Evolutionary conservation across 257 asterid genomes (phyloP).

Genomic region (Cinchona pubescens): DNA sequence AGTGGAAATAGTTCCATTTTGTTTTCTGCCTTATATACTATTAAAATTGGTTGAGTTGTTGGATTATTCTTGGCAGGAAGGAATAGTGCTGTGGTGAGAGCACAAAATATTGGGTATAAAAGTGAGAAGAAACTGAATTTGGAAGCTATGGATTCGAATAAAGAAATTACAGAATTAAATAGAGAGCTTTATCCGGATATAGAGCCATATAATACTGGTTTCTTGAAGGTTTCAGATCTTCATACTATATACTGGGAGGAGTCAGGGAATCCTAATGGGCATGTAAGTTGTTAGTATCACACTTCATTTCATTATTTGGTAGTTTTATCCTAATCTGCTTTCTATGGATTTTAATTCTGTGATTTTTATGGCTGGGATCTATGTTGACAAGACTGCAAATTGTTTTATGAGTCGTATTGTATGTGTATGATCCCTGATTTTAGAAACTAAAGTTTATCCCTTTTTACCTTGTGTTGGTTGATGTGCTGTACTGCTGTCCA

Average conservation of each 20-base stretch:
- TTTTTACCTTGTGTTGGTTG: not conserved
- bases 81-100: conserved; percentile 23
- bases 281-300: conserved; percentile 50
- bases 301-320: not conserved
- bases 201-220: conserved; percentile 74
- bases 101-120: conserved; percentile 27
- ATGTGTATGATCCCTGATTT: not conserved
- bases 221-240: conserved; percentile 82
- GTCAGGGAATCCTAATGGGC: conserved; percentile 93
- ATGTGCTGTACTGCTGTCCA: not conserved
- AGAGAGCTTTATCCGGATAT: conserved; percentile 64
- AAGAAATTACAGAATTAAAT: conserved; percentile 28
- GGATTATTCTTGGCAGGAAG: conserved; percentile 42
- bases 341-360: not conserved
- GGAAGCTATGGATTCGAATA: conserved; percentile 50
- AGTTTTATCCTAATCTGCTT: not conserved
- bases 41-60: conserved; percentile 7
- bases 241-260: conserved; percentile 83
- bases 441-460: not conserved
- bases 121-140: conserved; percentile 29
- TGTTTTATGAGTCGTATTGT: not conserved
- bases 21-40: not conserved
- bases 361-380: not conserved
- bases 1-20: not conserved
- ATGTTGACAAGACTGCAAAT: not conserved